phyloP scores from a whole-genome alignment of 805 yeast species.

The Debaryomyces tyrocola region DNA sequence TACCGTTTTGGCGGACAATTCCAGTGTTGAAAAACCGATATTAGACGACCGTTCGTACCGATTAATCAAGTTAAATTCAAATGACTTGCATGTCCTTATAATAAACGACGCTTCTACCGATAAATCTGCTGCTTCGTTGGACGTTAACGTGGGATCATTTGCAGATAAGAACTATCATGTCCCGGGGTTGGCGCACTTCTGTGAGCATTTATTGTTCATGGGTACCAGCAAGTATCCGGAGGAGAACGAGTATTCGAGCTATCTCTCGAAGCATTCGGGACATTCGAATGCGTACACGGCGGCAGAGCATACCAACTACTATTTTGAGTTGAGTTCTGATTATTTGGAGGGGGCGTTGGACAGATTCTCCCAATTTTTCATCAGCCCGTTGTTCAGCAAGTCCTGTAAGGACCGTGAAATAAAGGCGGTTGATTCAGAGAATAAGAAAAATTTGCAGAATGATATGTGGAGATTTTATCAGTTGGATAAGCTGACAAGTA shows the following conservation, averaged over 20 bases:
- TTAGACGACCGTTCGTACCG: conserved; percentile 78
- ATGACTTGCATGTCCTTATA: conserved; percentile 58
- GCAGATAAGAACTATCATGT: conserved; percentile 58
- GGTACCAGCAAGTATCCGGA: conserved; percentile 75
- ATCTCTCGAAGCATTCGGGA: conserved; percentile 81
- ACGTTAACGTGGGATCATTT: conserved; percentile 76
- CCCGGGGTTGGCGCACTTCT: conserved; percentile 79
- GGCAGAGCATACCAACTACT: conserved; percentile 84
- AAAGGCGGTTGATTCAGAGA: conserved; percentile 93
- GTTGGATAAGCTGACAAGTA: conserved; percentile 72
- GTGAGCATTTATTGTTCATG: conserved; percentile 67
- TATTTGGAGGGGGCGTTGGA: conserved; percentile 85
- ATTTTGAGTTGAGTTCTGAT: conserved; percentile 77
- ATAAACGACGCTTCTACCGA: conserved; percentile 71
- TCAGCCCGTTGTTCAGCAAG: conserved; percentile 71
- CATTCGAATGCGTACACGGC: conserved; percentile 91
- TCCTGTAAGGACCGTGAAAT: conserved; percentile 89
- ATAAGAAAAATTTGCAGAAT: conserved; percentile 88
- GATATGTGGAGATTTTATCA: conserved; percentile 90
- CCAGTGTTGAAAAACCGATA: conserved; percentile 44
- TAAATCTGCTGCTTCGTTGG: conserved; percentile 76
- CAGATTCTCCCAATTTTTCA: conserved; percentile 90
- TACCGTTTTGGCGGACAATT: conserved; percentile 27
- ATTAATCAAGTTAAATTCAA: conserved; percentile 52
- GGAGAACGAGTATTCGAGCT: conserved; percentile 74